Percentiles rank a stretch among this genome's conserved stretches.
Evolutionary conservation across 2,329 filamentous ascomycete species (phyloP).

Genomic region (Canariomyces notabilis): DNA sequence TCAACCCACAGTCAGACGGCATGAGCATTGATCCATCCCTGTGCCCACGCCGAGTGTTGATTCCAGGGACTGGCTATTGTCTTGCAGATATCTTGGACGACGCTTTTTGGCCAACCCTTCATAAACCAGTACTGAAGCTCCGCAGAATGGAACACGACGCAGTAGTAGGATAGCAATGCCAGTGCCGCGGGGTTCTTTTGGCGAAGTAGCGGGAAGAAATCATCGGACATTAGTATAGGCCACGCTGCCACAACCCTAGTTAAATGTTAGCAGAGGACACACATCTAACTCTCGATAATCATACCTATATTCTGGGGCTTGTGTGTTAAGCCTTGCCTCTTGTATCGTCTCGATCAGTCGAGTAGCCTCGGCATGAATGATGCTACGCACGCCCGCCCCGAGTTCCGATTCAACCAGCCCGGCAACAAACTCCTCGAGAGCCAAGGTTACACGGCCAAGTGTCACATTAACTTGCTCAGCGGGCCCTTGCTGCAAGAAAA

Average conservation of each 20-base stretch:
- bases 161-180: constrained; percentile 22
- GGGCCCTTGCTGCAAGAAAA: constrained; percentile 10
- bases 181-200: constrained; percentile 20
- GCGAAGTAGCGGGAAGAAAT: constrained; percentile 16
- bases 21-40: constrained; percentile 18
- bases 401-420: background rate
- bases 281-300: too few species aligned
- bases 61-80: constrained; percentile 16
- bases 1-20: constrained; percentile 6
- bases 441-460: constrained; percentile 10
- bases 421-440: constrained; percentile 11
- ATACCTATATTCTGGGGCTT: too few species aligned
- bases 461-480: constrained; percentile 4
- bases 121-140: constrained; percentile 22
- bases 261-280: too few species aligned
- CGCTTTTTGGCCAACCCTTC: constrained; percentile 17
- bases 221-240: constrained; percentile 19
- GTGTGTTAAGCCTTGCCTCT: constrained; percentile 2
- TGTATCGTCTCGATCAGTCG: constrained; percentile 9
- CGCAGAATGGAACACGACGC: constrained; percentile 20
- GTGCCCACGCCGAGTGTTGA: constrained; percentile 20
- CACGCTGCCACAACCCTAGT: constrained; percentile 20
- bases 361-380: constrained; percentile 15
- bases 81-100: constrained; percentile 19
- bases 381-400: constrained; percentile 7